Percentiles rank a stretch among this genome's conserved stretches.
Evolutionary conservation across 345 rosid genomes (phyloP).

Genomic region (Bruguiera parviflora): DNA sequence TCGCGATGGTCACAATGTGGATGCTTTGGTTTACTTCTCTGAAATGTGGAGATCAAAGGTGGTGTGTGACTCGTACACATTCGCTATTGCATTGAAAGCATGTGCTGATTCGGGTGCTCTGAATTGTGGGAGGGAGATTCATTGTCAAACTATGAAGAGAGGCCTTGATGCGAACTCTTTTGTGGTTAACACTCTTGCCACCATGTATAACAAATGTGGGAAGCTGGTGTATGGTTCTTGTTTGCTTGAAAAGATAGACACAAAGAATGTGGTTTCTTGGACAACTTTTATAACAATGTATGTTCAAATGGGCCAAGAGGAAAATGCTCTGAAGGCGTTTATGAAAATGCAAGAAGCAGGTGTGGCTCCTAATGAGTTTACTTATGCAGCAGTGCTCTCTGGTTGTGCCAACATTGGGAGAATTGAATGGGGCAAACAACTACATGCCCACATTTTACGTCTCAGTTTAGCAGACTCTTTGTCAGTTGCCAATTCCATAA

Average conservation of each 20-base stretch:
- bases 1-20: conserved; percentile 46
- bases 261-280: conserved; percentile 78
- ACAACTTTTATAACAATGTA: conserved; percentile 56
- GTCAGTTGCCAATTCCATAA: conserved; percentile 68
- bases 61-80: conserved; percentile 50
- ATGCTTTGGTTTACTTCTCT: conserved; percentile 59
- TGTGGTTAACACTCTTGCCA: conserved; percentile 67
- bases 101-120: conserved; percentile 63
- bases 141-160: conserved; percentile 51
- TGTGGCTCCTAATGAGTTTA: conserved; percentile 61
- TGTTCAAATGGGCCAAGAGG: conserved; percentile 56
- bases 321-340: conserved; percentile 55
- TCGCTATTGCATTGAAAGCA: conserved; percentile 70
- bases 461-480: conserved; percentile 45
- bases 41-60: conserved; percentile 54
- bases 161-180: conserved; percentile 47
- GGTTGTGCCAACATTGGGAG: conserved; percentile 60
- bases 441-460: conserved; percentile 59
- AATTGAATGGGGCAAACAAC: conserved; percentile 72
- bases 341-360: conserved; percentile 47
- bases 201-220: conserved; percentile 79
- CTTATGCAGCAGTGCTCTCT: conserved; percentile 66
- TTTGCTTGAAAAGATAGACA: conserved; percentile 58
- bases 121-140: conserved; percentile 70
- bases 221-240: conserved; percentile 50